Evolutionary conservation across 2,329 filamentous ascomycete species (phyloP).

Genomic region (Colletotrichum neosansevieriae): DNA sequence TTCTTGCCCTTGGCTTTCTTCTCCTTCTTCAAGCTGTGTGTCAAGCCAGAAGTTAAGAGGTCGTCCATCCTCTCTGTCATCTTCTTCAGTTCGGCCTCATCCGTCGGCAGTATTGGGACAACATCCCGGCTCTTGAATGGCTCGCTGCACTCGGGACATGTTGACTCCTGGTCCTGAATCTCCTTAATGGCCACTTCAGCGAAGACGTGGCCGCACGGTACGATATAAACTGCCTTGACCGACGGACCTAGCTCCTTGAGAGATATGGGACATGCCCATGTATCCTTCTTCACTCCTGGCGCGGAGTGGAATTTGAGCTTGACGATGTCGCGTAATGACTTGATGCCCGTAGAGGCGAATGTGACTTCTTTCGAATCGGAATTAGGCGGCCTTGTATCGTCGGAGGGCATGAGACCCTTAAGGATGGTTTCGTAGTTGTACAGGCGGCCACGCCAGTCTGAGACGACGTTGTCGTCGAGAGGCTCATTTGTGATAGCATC

Average conservation of each 20-base stretch:
- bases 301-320: conserved; percentile 79
- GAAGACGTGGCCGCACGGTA: conserved; percentile 96
- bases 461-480: conserved; percentile 81
- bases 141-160: conserved; percentile 80
- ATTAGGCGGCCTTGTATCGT: conserved; percentile 45
- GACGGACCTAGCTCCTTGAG: conserved; percentile 85
- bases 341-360: conserved; percentile 71
- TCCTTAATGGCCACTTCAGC: conserved; percentile 87
- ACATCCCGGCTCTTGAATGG: conserved; percentile 80
- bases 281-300: conserved; percentile 61
- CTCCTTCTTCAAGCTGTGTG: conserved; percentile 90
- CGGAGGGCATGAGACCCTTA: conserved; percentile 64
- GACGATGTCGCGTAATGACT: conserved; percentile 85
- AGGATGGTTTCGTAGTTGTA: conserved; percentile 97
- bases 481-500: conserved; percentile 87
- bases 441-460: conserved; percentile 84
- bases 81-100: conserved; percentile 76
- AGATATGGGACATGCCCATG: conserved; percentile 88
- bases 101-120: conserved; percentile 82
- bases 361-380: conserved; percentile 47
- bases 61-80: conserved; percentile 75
- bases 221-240: conserved; percentile 86
- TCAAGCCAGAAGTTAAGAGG: conserved; percentile 78
- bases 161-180: conserved; percentile 72
- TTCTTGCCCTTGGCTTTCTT: conserved; percentile 76